Evolutionary conservation across 176 grass and related monocot genomes (phyloP), one percentile per base, ranked within the genome.

Genomic region (Elymus sibiricus): DNA sequence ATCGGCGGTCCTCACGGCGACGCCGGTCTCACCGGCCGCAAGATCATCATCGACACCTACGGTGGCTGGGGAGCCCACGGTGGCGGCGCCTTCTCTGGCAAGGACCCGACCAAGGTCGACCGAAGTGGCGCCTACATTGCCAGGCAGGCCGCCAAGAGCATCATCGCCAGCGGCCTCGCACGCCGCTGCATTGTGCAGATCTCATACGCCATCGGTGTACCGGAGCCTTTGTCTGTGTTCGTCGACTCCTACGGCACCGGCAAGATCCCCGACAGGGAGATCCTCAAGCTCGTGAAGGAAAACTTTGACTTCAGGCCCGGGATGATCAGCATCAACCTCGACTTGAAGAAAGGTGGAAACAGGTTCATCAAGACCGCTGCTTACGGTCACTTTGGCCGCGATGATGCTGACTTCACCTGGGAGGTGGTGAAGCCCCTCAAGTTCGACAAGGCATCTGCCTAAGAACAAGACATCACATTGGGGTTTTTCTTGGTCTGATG

Each of bases 11-110:
- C 90, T 0, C 90, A 91, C n/a, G 90, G 90, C 2, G 90, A 91
- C 11, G 90, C 90, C 0, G 90, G 90, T 0, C 78, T 91, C 51
- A 91, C 90, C 0, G 90, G 90, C 21, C 90, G 90, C 77, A 91
- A 91, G 90, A 91, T 91, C 82, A 91, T 91, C 86, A 91, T 91
- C 12, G 90, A 91, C 86, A 91, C 90, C 53, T 91, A 91, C 14
- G 90, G 90, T 1, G 90, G 90, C 6, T 91, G 90, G 90, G 90
- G 90, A 3, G 90, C 90, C 24, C 90, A 91, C 70, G 90, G 90
- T 0, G 90, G 90, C 0, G 90, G 90, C 2, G 90, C 90, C 2
- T 91, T 91, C 86, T 91, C 90, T 4, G 90, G 90, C 51, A 91
- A 91, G 86, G 90, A 91, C 90, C 90, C 90, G 6, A 91, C 90